A percentile compares a stretch with the other conserved stretches of the same genome.
phyloP scores from a whole-genome alignment of 1,284 basidiomycete species.

The Puccinia novopanici region DNA sequence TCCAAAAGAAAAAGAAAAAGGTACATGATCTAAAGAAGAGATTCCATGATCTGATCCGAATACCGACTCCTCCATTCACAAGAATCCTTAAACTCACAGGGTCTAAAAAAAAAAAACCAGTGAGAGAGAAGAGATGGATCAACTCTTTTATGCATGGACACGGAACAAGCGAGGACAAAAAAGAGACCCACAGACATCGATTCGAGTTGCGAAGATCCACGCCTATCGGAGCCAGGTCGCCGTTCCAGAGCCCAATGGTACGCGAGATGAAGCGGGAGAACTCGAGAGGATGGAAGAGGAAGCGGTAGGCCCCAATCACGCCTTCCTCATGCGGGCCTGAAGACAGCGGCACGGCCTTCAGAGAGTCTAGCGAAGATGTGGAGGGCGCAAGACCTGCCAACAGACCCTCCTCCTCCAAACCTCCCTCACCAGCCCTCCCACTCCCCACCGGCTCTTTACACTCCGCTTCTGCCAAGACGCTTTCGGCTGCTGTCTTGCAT shows the following conservation, averaged over 20 bases:
- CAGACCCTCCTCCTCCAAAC: too few relatives aligned
- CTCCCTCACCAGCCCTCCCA: not conserved
- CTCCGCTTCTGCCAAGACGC: not conserved
- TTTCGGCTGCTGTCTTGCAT: not conserved
- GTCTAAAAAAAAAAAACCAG: conserved; percentile 60
- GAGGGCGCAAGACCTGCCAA: not conserved
- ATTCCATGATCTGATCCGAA: conserved; percentile 60
- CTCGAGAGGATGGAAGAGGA: conserved; percentile 65
- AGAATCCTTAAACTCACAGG: conserved; percentile 74
- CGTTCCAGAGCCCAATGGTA: conserved; percentile 74
- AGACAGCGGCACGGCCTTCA: not conserved
- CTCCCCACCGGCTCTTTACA: too few relatives aligned
- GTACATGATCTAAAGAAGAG: not conserved
- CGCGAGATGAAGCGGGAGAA: conserved; percentile 67
- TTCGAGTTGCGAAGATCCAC: conserved; percentile 68
- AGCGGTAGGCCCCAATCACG: conserved; percentile 70
- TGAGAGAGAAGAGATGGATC: conserved; percentile 23
- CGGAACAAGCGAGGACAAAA: not conserved
- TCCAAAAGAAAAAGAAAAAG: not conserved
- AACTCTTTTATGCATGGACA: not conserved
- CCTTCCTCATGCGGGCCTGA: not conserved
- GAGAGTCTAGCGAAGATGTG: not conserved
- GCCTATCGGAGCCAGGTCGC: conserved; percentile 68
- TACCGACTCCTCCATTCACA: conserved; percentile 81
- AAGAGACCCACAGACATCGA: conserved; percentile 69